These are phyloP conservation scores for Colletotrichum sp. DNA, from an alignment of 2,329 filamentous ascomycete genomes.

Conservation along the genomic window DNA sequence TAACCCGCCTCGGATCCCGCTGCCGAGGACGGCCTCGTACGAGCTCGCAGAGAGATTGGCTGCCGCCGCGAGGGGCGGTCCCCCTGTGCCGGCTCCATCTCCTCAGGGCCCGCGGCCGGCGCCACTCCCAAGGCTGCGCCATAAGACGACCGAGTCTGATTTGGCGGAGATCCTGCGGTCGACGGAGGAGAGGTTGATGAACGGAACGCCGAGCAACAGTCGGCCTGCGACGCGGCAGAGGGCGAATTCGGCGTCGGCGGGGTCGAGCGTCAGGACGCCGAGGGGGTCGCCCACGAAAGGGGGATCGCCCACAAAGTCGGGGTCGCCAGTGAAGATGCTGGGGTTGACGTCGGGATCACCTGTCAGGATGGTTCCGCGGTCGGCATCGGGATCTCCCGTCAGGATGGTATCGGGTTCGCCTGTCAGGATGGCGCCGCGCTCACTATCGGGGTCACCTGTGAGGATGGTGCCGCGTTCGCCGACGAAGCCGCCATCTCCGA, in stretches of 20 bases:
- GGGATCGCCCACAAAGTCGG: not conserved
- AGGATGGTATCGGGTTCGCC: not conserved
- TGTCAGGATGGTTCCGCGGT: not conserved
- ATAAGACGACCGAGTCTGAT: slow-evolving; percentile 49
- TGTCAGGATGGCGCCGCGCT: not conserved
- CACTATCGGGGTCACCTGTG: not conserved
- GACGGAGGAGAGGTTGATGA: slow-evolving; percentile 56
- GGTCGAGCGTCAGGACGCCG: slow-evolving; percentile 15
- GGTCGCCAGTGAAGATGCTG: not conserved
- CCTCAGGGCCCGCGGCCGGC: slow-evolving; percentile 18
- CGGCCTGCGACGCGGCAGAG: slow-evolving; percentile 29
- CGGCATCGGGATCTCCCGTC: not conserved
- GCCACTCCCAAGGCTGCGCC: slow-evolving; percentile 24
- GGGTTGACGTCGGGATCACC: not conserved
- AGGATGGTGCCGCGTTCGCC: not conserved
- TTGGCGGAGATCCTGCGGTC: slow-evolving; percentile 56
- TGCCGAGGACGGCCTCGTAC: slow-evolving; percentile 18
- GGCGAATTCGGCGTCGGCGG: slow-evolving; percentile 28
- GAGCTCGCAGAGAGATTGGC: slow-evolving; percentile 21
- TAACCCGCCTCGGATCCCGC: slow-evolving; percentile 4
- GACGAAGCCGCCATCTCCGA: not conserved
- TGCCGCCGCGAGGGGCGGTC: slow-evolving; percentile 20
- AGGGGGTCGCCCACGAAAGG: not conserved
- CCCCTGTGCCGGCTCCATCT: not conserved
- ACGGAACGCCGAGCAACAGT: slow-evolving; percentile 38